phyloP scores from a whole-genome alignment of 2,329 filamentous ascomycete genomes.

The Escovopsis sp. region DNA sequence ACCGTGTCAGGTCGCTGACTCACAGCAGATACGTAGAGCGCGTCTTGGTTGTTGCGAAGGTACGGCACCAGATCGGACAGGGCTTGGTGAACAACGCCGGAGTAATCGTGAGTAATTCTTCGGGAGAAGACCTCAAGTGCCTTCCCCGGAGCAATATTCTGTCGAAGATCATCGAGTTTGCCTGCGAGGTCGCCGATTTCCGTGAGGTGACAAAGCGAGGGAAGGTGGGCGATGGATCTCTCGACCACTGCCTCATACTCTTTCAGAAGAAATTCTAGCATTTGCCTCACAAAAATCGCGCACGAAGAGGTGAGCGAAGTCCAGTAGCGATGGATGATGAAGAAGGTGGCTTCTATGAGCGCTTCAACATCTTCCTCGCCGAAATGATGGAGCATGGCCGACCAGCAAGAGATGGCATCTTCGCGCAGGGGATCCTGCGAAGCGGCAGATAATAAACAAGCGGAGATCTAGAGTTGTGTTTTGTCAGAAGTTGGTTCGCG shows the following conservation, averaged over 20 bases:
- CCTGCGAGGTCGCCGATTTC: constrained; percentile 52
- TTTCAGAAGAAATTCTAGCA: constrained; percentile 51
- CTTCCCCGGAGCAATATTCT: constrained; percentile 28
- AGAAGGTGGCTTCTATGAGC: constrained; percentile 78
- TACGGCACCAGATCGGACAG: constrained; percentile 62
- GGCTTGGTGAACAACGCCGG: constrained; percentile 69
- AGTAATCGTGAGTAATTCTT: constrained; percentile 69
- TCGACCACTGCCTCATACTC: constrained; percentile 44
- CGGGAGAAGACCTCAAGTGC: constrained; percentile 56
- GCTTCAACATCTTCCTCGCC: constrained; percentile 64
- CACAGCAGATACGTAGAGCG: constrained; percentile 63
- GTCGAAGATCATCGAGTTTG: constrained; percentile 51
- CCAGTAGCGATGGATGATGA: constrained; percentile 77
- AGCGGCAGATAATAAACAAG: constrained; percentile 78
- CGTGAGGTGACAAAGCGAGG: constrained; percentile 58
- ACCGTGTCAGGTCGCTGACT: constrained; percentile 72
- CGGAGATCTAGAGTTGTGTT: constrained; percentile 59
- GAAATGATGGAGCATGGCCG: constrained; percentile 57
- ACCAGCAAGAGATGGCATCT: constrained; percentile 72
- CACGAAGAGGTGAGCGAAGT: constrained; percentile 43
- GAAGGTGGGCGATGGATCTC: constrained; percentile 58
- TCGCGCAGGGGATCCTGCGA: constrained; percentile 59
- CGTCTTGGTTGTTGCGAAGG: constrained; percentile 56
- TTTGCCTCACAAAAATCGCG: constrained; percentile 40
- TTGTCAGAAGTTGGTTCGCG: neutral